phyloP scores from a whole-genome alignment of 352 stramenopile genomes.

The Globisporangium rhizosaccharum region DNA sequence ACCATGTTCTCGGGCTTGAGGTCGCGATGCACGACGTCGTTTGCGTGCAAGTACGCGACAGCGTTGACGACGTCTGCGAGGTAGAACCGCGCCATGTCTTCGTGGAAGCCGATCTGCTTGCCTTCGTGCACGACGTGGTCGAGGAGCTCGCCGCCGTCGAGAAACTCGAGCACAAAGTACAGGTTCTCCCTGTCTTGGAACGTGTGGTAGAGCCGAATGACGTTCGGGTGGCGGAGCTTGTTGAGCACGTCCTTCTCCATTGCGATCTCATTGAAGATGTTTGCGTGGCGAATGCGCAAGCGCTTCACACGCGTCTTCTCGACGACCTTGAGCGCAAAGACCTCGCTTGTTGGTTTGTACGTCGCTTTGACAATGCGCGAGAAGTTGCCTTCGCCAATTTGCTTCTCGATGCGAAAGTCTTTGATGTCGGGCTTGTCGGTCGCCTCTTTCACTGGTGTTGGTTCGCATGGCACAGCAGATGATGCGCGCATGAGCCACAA shows the following conservation, averaged over 20 bases:
- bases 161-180: constrained; percentile 95
- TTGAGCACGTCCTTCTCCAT: constrained; percentile 96
- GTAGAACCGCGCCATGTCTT: constrained; percentile 82
- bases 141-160: constrained; percentile 91
- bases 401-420: constrained; percentile 59
- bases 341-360: constrained; percentile 87
- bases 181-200: constrained; percentile 95
- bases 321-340: constrained; percentile 96
- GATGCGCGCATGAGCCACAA: not conserved
- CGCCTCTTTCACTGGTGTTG: constrained; percentile 79
- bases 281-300: constrained; percentile 91
- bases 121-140: constrained; percentile 81
- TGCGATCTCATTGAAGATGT: constrained; percentile 98
- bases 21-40: constrained; percentile 91
- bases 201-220: constrained; percentile 93
- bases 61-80: constrained; percentile 87
- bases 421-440: constrained; percentile 63
- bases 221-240: constrained; percentile 83
- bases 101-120: constrained; percentile 66
- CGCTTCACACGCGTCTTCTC: constrained; percentile 87
- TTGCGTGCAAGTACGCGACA: constrained; percentile 91
- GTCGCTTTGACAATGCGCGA: constrained; percentile 87
- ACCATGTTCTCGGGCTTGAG: constrained; percentile 97
- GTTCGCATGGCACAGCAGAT: too few species aligned
- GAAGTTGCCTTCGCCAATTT: constrained; percentile 93